phyloP scores from a whole-genome alignment of 257 asterid species.

The Ligustrum vulgare region DNA sequence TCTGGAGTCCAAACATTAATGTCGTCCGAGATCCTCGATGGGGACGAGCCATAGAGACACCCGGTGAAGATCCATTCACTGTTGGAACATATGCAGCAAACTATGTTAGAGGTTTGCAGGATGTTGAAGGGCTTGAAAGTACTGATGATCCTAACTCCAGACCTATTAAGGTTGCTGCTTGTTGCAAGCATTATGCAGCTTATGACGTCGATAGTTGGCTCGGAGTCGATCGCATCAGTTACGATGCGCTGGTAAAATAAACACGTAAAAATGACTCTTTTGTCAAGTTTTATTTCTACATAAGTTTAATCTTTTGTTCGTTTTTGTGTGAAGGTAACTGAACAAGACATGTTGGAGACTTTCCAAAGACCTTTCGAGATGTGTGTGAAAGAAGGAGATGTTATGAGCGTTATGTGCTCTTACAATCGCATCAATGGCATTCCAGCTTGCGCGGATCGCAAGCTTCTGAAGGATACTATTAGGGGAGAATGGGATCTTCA shows the following conservation, averaged over 20 bases:
- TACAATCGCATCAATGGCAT: constrained; percentile 48
- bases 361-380: constrained; percentile 45
- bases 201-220: constrained; percentile 51
- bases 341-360: constrained; percentile 52
- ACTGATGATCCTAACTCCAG: constrained; percentile 22
- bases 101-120: constrained; percentile 55
- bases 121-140: constrained; percentile 32
- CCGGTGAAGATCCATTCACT: constrained; percentile 52
- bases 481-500: constrained; percentile 50
- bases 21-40: constrained; percentile 53
- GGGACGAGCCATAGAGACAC: constrained; percentile 54
- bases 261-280: neutral
- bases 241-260: constrained; percentile 34
- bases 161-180: constrained; percentile 42
- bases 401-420: constrained; percentile 50
- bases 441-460: constrained; percentile 50
- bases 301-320: neutral
- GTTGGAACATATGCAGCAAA: constrained; percentile 37
- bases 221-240: constrained; percentile 31
- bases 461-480: constrained; percentile 30
- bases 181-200: constrained; percentile 57
- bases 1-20: constrained; percentile 57
- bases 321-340: constrained; percentile 31
- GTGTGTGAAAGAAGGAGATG: constrained; percentile 47
- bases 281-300: neutral